Percentiles rank a stretch among this genome's conserved stretches.
These are phyloP conservation scores for Lupinus albus DNA, from an alignment of 306 rosid genomes.

Conservation along the genomic window DNA sequence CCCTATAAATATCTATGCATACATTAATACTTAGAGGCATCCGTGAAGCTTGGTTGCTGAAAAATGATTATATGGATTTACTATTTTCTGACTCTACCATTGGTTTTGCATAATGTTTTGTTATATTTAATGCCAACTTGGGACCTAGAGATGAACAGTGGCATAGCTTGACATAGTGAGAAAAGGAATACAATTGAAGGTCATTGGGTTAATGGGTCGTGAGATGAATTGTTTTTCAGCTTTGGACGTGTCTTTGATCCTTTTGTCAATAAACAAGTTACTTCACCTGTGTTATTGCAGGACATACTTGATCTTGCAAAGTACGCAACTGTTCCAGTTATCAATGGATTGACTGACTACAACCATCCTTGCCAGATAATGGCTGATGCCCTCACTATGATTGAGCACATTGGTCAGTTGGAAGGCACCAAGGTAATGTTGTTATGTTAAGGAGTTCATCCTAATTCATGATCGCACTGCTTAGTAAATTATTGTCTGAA, in stretches of 20 bases:
- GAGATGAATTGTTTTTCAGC: constrained; percentile 23
- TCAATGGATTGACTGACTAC: constrained; percentile 96
- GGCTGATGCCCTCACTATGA: constrained; percentile 97
- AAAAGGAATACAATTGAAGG: constrained; percentile 5
- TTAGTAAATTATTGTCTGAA: constrained; percentile 31
- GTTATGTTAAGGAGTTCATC: constrained; percentile 13
- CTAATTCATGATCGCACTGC: constrained; percentile 31
- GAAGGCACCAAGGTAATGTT: constrained; percentile 85
- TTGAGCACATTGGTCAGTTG: constrained; percentile 79
- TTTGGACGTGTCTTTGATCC: constrained; percentile 1
- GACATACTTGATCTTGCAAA: constrained; percentile 92
- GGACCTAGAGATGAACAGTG: constrained; percentile 17
- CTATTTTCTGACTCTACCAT: neutral
- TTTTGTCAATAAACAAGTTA: constrained; percentile 1
- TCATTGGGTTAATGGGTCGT: neutral
- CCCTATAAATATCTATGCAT: constrained; percentile 14
- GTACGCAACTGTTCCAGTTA: constrained; percentile 78
- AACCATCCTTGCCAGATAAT: constrained; percentile 96
- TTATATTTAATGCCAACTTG: constrained; percentile 11
- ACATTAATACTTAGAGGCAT: constrained; percentile 2
- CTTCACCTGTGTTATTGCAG: constrained; percentile 50
- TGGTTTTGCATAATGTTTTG: constrained; percentile 16
- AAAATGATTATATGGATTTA: constrained; percentile 14
- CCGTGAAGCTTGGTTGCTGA: constrained; percentile 5
- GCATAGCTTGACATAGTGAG: neutral